Conservation (phyloP, 352 stramenopile genomes). For the Globisporangium rhizosaccharum region DNA sequence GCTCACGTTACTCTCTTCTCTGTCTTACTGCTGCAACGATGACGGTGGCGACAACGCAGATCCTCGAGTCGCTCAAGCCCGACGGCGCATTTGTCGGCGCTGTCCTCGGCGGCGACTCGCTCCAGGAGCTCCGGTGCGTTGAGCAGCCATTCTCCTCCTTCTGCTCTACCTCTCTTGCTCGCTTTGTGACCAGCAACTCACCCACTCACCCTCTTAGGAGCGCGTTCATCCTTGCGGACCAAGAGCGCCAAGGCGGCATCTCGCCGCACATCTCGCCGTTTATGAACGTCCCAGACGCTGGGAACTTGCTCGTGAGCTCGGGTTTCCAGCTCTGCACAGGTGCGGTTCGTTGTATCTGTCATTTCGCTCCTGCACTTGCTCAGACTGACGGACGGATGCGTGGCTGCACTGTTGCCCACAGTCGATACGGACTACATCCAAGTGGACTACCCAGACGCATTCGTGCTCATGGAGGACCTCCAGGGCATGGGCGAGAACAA, state of each 20-base stretch:
- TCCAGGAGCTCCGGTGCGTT: slow-evolving; percentile 91
- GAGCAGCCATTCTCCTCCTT: too few species aligned
- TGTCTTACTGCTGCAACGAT: background rate
- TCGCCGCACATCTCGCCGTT: slow-evolving; percentile 94
- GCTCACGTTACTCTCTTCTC: too few species aligned
- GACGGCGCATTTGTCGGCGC: slow-evolving; percentile 96
- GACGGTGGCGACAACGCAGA: slow-evolving; percentile 16
- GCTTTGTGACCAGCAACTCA: background rate
- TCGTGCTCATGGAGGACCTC: slow-evolving; percentile 95
- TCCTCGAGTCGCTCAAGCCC: slow-evolving; percentile 90
- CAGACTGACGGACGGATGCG: too few species aligned
- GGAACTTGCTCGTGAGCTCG: slow-evolving; percentile 87
- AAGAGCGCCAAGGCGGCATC: slow-evolving; percentile 94
- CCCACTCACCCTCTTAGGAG: slow-evolving; percentile 35
- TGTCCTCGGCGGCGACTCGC: slow-evolving; percentile 93
- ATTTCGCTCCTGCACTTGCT: too few species aligned
- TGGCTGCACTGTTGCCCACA: slow-evolving; percentile 1
- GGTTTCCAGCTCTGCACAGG: slow-evolving; percentile 93
- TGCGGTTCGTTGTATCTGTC: slow-evolving; percentile 8
- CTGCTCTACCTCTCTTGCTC: too few species aligned
- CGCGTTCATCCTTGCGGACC: slow-evolving; percentile 92
- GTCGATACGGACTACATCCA: slow-evolving; percentile 96
- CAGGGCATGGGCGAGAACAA: slow-evolving; percentile 96
- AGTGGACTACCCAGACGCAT: slow-evolving; percentile 93
- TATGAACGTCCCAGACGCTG: slow-evolving; percentile 94